Evolutionary conservation across 23 red algal genomes (phyloP).

Genomic region (Chondrus crispus): DNA sequence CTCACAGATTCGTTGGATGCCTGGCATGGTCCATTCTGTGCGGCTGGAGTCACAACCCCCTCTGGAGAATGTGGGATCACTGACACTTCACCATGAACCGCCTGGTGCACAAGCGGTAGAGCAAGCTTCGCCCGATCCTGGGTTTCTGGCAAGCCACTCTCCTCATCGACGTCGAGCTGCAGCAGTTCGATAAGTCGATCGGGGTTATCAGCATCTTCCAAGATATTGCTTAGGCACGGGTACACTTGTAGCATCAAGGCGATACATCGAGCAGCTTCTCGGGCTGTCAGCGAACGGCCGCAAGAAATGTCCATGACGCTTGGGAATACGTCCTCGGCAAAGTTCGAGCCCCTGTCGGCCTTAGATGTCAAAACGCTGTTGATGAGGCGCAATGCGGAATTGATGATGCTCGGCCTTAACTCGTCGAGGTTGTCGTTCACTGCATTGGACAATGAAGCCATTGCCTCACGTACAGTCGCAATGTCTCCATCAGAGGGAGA

Average conservation of each 20-base stretch:
- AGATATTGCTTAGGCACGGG: not conserved
- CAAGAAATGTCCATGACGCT: conserved; percentile 49
- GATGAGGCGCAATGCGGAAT: conserved; percentile 25
- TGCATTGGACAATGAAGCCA: not conserved
- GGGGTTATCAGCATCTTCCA: conserved; percentile 36
- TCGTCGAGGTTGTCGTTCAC: conserved; percentile 53
- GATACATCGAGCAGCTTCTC: conserved; percentile 23
- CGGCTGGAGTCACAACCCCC: no score
- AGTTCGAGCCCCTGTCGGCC: not conserved
- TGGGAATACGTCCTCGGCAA: conserved; percentile 33
- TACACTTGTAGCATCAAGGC: conserved; percentile 15
- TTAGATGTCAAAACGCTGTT: conserved; percentile 5
- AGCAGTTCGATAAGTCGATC: conserved; percentile 14
- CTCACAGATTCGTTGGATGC: no score
- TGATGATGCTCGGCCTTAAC: conserved; percentile 44
- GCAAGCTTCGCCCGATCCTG: no score
- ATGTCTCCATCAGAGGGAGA: not conserved
- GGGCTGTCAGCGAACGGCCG: conserved; percentile 35
- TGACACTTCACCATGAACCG: no score
- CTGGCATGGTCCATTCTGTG: no score
- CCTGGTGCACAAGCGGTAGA: no score
- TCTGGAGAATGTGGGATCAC: no score
- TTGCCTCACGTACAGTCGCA: not conserved
- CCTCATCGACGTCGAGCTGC: not conserved
- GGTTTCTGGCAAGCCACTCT: no score